Evolutionary conservation across 805 yeast species (phyloP), one percentile per base, ranked within the genome.

Genomic region (Starmera caribaea): DNA sequence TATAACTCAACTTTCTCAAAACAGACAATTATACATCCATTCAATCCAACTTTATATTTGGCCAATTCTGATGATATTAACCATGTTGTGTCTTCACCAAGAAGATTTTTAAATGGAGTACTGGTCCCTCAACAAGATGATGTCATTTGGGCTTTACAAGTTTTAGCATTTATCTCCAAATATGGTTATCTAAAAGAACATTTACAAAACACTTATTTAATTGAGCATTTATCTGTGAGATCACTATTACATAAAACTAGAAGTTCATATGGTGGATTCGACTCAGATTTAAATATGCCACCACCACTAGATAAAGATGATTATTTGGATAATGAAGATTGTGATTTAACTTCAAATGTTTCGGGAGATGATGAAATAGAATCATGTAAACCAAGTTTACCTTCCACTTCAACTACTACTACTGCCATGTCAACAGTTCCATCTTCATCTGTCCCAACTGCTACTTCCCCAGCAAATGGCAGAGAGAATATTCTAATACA

Each of bases 121-220:
- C 70, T 89, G n/a, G 73, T 88, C 6, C 97, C 97, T 2, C 74
- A 86, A 41, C 95, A 85, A 46, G 97, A 90, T 56, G 98, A 90
- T 55, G 85, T 90, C 14, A 79, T 87, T 30, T 88, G 96, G 96
- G 82, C 95, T 4, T 66, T 90, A 39, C 97, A 90, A 59, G 69
- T 92, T 16, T 61, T 92, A 38, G 97, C 97, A 12, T 90, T 88
- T 59, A 85, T 89, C 33, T 88, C 97, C 5, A 90, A 90, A 59
- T 90, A 92, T 53, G 80, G 96, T 0, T 73, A 76, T 45, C 65
- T 89, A 57, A 83, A 89, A 51, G 80, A 77, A 31, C 70, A 69
- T 36, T 65, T 90, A 42, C 94, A 88, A 48, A 74, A 73, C 38
- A 79, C 95, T 3, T 82, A 83, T 58, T 62, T 88, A 36, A 78